Evolutionary conservation across 495 filamentous ascomycete genomes (phyloP), one percentile per base, ranked within the genome.

Genomic region (Clohesyomyces aquaticus): DNA sequence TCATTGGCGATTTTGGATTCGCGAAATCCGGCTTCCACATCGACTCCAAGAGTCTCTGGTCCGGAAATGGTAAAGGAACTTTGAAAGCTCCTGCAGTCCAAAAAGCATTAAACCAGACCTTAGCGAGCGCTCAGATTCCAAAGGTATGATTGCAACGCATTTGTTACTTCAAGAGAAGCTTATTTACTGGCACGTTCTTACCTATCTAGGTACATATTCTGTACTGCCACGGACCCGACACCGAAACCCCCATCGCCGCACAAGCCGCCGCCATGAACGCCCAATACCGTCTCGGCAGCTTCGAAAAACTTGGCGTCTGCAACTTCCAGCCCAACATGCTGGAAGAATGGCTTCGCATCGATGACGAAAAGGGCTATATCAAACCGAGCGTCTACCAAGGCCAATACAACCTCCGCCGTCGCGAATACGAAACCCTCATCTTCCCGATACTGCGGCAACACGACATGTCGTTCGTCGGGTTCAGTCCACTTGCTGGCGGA

Each of bases 361-460:
- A 74, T 55, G 73, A 77, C 10, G 61, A 72, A n/a, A 62, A 62
- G n/a, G 35, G 25, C 11, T 62, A 54, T 21, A 38, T 55, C 35
- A 62, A 55, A 32, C 59, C 59, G 9, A 46, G 23, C 41, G 49
- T 62, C 8, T 62, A 18, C 50, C 59, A 82, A 51, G 80, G 78
- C 23, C 59, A 74, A 4, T 82, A 80, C 64, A 81, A 77, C 60
- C 59, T 76, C 0, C 46, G 80, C 1, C 68, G 69, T 9, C 77
- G 79, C 6, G 70, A 71, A 22, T 65, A 63, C 53, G 63, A 66
- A 45, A n/a, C 23, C 4, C 16, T 4, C 2, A 47, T 66, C 3
- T 59, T 66, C 25, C 63, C 63, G 3, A n/a, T 58, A 12, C 53
- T 64, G 3, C 52, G 46, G 8, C 42, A 64, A 27, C 61, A 50